A percentile compares a stretch with the other conserved stretches of the same genome.
Conservation (phyloP, 2,329 filamentous ascomycete genomes). For the Botrytis medusae region DNA sequence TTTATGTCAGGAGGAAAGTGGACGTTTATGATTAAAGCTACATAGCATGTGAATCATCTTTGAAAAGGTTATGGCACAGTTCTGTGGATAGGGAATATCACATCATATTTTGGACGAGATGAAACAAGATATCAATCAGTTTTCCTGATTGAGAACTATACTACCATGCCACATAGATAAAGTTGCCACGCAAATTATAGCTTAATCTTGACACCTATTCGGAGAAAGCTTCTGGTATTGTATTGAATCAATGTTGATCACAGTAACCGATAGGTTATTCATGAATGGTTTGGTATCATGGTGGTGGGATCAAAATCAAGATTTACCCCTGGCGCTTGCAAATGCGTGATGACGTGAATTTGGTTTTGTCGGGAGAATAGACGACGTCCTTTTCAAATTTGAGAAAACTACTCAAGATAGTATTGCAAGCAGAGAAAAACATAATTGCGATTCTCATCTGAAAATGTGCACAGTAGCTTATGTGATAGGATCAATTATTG, state of each 20-base stretch:
- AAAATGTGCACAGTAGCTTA: not conserved
- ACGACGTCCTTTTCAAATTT: not conserved
- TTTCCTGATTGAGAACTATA: not conserved
- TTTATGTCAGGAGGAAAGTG: not conserved
- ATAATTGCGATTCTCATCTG: not conserved
- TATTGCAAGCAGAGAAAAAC: not conserved
- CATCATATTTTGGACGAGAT: not conserved
- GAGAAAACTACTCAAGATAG: not conserved
- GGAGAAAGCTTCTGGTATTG: not conserved
- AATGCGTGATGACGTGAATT: conserved; percentile 24
- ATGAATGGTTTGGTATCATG: not conserved
- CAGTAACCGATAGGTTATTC: not conserved
- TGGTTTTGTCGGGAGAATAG: not conserved
- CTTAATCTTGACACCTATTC: not conserved
- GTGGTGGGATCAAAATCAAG: conserved; percentile 21
- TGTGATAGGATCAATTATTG: conserved; percentile 23
- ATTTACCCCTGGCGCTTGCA: conserved; percentile 23
- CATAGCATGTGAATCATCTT: not conserved
- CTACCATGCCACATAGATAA: not conserved
- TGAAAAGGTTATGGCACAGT: not conserved
- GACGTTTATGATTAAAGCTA: not conserved
- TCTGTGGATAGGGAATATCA: not conserved
- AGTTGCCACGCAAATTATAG: not conserved
- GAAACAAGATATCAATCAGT: not conserved
- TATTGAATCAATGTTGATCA: not conserved